Conservation (phyloP, 768 basidiomycete genomes). For the Tricholoma flavovirens region DNA sequence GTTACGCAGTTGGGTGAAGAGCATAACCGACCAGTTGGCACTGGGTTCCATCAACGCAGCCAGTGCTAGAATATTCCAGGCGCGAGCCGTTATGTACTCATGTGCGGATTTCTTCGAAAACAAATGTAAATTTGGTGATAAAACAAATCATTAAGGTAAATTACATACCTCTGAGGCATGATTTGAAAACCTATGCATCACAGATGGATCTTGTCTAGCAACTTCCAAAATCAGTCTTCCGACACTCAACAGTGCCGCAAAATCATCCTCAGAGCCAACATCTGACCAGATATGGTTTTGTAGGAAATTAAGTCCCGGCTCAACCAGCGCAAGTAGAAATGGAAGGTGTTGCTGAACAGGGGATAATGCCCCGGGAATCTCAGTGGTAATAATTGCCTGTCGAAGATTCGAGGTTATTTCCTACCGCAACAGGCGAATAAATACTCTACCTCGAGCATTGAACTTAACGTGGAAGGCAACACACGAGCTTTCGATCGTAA, state of each 20-base stretch:
- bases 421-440: background rate
- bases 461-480: slow-evolving; percentile 39
- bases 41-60: slow-evolving; percentile 42
- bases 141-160: background rate
- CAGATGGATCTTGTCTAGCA: slow-evolving; percentile 35
- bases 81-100: slow-evolving; percentile 37
- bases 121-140: background rate
- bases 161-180: slow-evolving; percentile 29
- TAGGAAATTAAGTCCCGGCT: slow-evolving; percentile 49
- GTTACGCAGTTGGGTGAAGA: slow-evolving; percentile 45
- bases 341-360: slow-evolving; percentile 27
- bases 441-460: slow-evolving; percentile 48
- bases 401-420: background rate
- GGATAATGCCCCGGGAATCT: slow-evolving; percentile 21
- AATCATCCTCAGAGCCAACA: slow-evolving; percentile 43
- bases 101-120: slow-evolving; percentile 28
- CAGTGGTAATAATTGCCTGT: slow-evolving; percentile 24
- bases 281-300: slow-evolving; percentile 44
- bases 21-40: slow-evolving; percentile 28
- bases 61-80: slow-evolving; percentile 63
- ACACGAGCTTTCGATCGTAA: slow-evolving; percentile 49
- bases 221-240: slow-evolving; percentile 50
- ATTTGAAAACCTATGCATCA: slow-evolving; percentile 35
- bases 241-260: slow-evolving; percentile 44
- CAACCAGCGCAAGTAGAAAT: slow-evolving; percentile 35